A percentile compares a stretch with the other conserved stretches of the same genome.
Conservation (phyloP, 305 asterid species). For the Salvia sclarea region DNA sequence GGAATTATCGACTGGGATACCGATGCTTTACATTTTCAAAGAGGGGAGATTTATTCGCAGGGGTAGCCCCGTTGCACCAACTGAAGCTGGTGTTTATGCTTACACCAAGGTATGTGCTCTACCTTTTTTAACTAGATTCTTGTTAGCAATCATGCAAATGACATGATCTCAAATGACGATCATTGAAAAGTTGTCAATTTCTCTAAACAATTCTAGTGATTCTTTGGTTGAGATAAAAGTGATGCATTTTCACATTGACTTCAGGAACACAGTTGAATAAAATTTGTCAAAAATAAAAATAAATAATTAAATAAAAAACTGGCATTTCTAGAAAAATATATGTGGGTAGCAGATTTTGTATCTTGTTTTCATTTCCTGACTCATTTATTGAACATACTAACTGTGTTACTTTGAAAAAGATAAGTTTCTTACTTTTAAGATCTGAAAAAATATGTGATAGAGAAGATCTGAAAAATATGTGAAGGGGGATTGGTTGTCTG, state of each 20-base stretch:
- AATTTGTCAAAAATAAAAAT: too few species aligned
- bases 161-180: not conserved
- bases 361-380: not conserved
- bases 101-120: constrained; percentile 69
- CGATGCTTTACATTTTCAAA: constrained; percentile 90
- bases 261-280: not conserved
- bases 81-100: constrained; percentile 90
- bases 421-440: not conserved
- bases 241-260: not conserved
- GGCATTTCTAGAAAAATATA: not conserved
- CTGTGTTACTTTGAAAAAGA: constrained; percentile 6
- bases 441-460: not conserved
- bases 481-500: not conserved
- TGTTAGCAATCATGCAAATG: not conserved
- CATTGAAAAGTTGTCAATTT: not conserved
- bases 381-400: not conserved
- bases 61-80: constrained; percentile 92
- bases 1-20: constrained; percentile 92
- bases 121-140: not conserved
- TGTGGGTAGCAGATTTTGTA: not conserved
- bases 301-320: not conserved
- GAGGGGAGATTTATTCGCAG: constrained; percentile 83
- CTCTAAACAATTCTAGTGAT: not conserved
- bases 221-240: not conserved
- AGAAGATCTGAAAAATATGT: not conserved